Evolutionary conservation across 139 green algal genomes (phyloP).

Genomic region (Chlamydomonas sphaeroides): DNA sequence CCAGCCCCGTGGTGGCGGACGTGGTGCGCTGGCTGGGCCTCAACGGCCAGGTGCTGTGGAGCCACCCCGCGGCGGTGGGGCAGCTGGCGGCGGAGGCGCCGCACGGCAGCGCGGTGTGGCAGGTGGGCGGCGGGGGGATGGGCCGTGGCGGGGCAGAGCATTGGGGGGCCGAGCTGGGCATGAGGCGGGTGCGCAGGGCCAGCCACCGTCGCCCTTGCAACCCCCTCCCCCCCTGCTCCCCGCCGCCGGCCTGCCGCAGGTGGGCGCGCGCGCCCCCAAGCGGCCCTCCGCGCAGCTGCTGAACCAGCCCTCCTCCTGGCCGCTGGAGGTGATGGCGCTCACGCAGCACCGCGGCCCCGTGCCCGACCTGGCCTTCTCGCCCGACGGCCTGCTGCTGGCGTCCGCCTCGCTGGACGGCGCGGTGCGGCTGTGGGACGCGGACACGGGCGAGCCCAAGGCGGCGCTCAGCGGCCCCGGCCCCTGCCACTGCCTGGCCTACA

Average conservation of each 20-base stretch:
- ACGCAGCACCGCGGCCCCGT: conserved; percentile 19
- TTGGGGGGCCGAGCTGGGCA: background rate
- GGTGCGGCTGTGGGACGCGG: conserved; percentile 22
- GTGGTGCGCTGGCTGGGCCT: conserved; percentile 30
- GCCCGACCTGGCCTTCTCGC: conserved; percentile 1
- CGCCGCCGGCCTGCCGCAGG: too few species aligned
- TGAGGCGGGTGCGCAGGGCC: background rate
- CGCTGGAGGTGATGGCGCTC: conserved; percentile 30
- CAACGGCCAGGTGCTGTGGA: conserved; percentile 27
- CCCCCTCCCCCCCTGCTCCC: too few species aligned
- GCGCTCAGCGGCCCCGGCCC: conserved; percentile 6
- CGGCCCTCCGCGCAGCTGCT: conserved; percentile 3
- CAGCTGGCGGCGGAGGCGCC: conserved; percentile 40
- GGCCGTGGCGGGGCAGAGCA: background rate
- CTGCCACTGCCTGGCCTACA: conserved; percentile 13
- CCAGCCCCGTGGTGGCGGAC: background rate
- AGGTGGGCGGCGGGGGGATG: conserved; percentile 1
- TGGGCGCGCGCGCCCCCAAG: background rate
- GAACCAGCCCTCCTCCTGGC: conserved; percentile 22
- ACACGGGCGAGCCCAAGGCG: conserved; percentile 33
- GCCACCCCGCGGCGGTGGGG: conserved; percentile 12
- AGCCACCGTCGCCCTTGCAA: too few species aligned
- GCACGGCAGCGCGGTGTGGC: background rate
- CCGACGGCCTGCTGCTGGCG: conserved; percentile 27
- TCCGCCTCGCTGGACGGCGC: conserved; percentile 33